phyloP scores from a whole-genome alignment of 169 alveolate genomes.

The Perkinsus olseni region DNA sequence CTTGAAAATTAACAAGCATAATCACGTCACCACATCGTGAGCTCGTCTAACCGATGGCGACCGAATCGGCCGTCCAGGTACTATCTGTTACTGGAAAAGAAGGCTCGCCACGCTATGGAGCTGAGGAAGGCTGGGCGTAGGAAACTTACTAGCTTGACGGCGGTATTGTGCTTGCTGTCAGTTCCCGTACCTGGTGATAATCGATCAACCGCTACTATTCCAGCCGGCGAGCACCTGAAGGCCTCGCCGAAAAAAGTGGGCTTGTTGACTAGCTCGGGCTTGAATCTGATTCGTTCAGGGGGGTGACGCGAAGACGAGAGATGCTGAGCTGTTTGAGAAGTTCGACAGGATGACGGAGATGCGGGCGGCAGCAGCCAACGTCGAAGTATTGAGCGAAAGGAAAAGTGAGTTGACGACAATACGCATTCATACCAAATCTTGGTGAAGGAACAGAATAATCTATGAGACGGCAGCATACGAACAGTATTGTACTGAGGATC shows the following conservation, averaged over 20 bases:
- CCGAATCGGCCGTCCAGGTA: neutral
- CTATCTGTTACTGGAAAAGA: neutral
- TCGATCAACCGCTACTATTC: neutral
- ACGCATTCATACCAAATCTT: too few species aligned
- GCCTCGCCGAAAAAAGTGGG: neutral
- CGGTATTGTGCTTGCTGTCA: neutral
- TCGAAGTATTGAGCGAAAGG: neutral
- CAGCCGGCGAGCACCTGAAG: neutral
- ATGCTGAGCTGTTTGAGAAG: neutral
- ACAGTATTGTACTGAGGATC: too few species aligned
- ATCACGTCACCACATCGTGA: conserved; percentile 54
- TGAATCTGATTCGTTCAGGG: neutral
- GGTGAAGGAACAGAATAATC: too few species aligned
- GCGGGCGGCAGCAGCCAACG: neutral
- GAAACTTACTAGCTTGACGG: neutral
- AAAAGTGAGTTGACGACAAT: neutral
- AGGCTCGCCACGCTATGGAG: neutral
- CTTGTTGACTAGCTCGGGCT: neutral
- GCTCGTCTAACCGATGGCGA: neutral
- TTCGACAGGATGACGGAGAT: neutral
- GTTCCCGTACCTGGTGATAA: neutral
- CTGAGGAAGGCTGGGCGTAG: neutral
- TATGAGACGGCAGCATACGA: too few species aligned
- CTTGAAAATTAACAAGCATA: conserved; percentile 55
- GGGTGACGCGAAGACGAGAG: neutral